Base-by-base conservation (phyloP, 2,329 filamentous ascomycete genomes). In the Claviceps purpurea region DNA sequence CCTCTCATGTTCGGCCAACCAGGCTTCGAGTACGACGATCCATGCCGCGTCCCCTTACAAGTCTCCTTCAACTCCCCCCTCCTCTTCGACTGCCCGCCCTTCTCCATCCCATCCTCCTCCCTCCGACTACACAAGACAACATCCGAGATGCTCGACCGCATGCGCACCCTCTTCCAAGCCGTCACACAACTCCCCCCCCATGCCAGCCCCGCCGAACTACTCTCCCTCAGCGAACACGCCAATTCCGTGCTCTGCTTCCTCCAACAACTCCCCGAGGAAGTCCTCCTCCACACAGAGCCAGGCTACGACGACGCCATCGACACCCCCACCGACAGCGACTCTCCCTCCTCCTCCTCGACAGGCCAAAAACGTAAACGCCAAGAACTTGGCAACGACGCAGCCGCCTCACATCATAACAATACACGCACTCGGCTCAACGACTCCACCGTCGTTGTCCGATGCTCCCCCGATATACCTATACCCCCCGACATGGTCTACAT, bases 61-160 rank as follows among this genome's bases (percentile, higher is more conserved):
- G 64, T 71, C 13, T 61, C 69, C 2, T 68, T 75, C 55, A 76
- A 73, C 58, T 72, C 73, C 0, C 76, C 75, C 1, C 62, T 78
- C 2, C 62, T 76, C 2, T 65, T 68, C 1, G 61, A 66, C 4
- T 67, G 70, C 54, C 67, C 67, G 2, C 62, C 67, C 0, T 78
- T 77, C 57, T 58, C 64, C 5, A 67, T 66, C 37, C 73, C 67
- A 20, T 65, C 65, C 26, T 65, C 68, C 11, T 64, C 67, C 0
- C 60, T 76, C 2, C 62, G 65, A n/a, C 62, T 78, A n/a, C 71
- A 76, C 49, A 63, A 65, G 1, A 63, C 65, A 49, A 73, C 73
- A 1, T 73, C 74, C 4, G 65, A 69, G 14, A 73, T 79, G 50
- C 68, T 79, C 2, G 76, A 79, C 51, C 70, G 75, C 48, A 70